Base-by-base conservation (phyloP, 225 moss, liverwort and hornwort species). In the Pseudoscleropodium purum region DNA sequence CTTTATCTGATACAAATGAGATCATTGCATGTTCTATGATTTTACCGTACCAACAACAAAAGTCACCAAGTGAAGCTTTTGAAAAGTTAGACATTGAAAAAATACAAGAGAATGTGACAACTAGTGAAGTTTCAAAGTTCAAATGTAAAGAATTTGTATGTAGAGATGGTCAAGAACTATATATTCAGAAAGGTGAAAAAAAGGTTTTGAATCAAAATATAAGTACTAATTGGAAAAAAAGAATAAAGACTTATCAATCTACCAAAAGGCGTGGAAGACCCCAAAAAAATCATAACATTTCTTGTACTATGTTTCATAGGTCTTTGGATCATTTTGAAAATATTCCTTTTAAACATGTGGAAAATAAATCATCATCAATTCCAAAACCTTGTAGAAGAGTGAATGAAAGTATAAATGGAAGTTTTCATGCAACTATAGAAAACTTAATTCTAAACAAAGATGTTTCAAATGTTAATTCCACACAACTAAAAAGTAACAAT, bases 1-100 rank as follows among this genome's bases (percentile, higher is more conserved):
- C 81, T 73, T 92, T 91, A 91, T 90, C 45, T 27, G 18, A 94
- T 13, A 75, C 74, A 87, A 87, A 89, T 89, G 89, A 85, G 60
- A 63, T 63, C 25, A 85, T 91, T 41, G 75, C 80, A 62, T 89
- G 73, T 87, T 80, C 69, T 60, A 7, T 88, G 51, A 87, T 88
- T 56, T 61, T 90, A 78, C 86, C 90, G 47, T 51, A 49, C 49
- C 23, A 88, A 72, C 81, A 86, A 87, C 69, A 88, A 15, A 82
- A 73, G 11, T n/a, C 24, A 66, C 14, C 33, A 52, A 31, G 2
- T 47, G 34, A 52, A 86, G 33, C 17, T 62, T 66, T 6, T 30
- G 47, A 89, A 65, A 43, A 77, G 6, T 11, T 54, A 10, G 7
- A 86, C 3, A 62, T 39, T 8, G 84, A 88, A 49, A 29, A 90